Percentiles rank a stretch among this genome's conserved stretches.
These are phyloP conservation scores for Trichoderma sp. DNA, from an alignment of 2,329 filamentous ascomycete genomes.

Conservation along the genomic window DNA sequence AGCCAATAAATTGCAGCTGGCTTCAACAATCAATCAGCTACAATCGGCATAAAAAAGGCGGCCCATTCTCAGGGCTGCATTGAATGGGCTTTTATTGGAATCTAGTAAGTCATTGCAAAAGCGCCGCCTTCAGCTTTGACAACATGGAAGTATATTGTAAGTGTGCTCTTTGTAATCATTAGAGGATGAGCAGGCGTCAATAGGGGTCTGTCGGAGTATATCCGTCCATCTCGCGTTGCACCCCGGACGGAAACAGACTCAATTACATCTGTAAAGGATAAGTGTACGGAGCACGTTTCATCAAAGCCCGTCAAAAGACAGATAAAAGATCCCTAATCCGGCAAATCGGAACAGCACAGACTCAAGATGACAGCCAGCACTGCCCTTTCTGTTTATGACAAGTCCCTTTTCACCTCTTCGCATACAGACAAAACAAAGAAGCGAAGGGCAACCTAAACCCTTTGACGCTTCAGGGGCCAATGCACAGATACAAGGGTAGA, in stretches of 20 bases:
- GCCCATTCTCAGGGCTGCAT: slow-evolving; percentile 2
- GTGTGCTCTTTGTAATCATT: neutral
- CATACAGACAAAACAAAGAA: neutral
- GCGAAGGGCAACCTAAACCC: neutral
- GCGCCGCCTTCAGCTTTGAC: neutral
- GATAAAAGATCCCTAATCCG: neutral
- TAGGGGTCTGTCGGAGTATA: neutral
- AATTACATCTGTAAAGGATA: neutral
- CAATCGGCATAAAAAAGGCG: neutral
- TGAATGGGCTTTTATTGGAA: neutral
- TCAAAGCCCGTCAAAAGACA: neutral
- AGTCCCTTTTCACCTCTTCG: neutral
- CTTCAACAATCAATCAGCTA: neutral
- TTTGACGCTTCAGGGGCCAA: neutral
- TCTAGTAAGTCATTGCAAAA: neutral
- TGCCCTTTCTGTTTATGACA: neutral
- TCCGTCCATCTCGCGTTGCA: neutral
- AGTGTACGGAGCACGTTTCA: neutral
- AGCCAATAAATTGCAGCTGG: slow-evolving; percentile 5
- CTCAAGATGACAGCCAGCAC: neutral
- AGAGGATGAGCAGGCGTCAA: neutral
- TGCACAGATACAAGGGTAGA: neutral
- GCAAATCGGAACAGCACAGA: neutral
- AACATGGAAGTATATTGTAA: neutral
- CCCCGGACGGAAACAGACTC: neutral